Base-by-base conservation (phyloP, 1,139 yeast species). In the Candida smagusa region DNA sequence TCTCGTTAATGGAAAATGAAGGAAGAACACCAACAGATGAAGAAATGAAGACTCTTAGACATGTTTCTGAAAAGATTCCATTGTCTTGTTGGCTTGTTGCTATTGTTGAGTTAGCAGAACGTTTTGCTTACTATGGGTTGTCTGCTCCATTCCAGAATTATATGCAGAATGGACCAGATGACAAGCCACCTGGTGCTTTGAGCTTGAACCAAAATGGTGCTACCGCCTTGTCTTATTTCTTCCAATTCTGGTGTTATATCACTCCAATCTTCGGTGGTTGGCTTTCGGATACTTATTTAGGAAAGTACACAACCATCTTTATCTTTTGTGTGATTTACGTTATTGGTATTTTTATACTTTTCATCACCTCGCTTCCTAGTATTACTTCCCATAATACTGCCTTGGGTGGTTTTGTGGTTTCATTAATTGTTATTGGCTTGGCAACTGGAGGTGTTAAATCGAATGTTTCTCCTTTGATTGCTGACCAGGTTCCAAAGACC, bases 91-190 rank as follows among this genome's bases (percentile, higher is more conserved):
- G 56, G 55, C 43, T 53, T 12, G 56, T 53, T 21, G 54, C 56
- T 9, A 37, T 52, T 16, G 55, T 53, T 8, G 56, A 52, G 33
- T 49, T 53, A 44, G 50, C 56, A 6, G 56, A 53, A 36, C 45
- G 58, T 16, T 52, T 53, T 35, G 33, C 56, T 27, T 53, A 49
- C 47, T 53, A 53, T 26, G 58, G 58, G 19, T 66, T 84, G 39
- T 70, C 81, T 35, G 82, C 85, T 42, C 83, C 87, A 13, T 79
- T 85, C 64, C 83, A 79, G 59, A 84, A 85, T 62, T 84, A 84
- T 59, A 81, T 84, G 79, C 87, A 83, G 59, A 56, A 69, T 44
- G 52, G 60, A 22, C 71, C 72, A 13, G 45, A 56, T 34, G 68
- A 62, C 38, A 64, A 64, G 31, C 79, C 77, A 31, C 66, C 68